phyloP scores from a whole-genome alignment of 108 stramenopile species.

The Nitzschia palea region DNA sequence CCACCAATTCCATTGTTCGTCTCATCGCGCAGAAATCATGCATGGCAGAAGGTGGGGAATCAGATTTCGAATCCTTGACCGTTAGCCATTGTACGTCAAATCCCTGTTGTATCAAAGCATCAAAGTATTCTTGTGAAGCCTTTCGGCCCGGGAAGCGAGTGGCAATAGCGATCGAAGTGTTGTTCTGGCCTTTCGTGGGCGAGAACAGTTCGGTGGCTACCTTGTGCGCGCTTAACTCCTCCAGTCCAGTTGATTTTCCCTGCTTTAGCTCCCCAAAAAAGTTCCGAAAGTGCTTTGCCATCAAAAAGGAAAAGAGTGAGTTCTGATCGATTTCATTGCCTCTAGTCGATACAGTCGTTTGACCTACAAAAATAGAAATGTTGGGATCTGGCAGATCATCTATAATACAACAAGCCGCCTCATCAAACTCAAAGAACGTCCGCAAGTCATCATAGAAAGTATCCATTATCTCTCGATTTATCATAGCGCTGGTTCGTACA shows the following conservation, averaged over 20 bases:
- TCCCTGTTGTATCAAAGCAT: slow-evolving; percentile 31
- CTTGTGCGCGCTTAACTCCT: slow-evolving; percentile 43
- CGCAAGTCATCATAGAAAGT: slow-evolving; percentile 19
- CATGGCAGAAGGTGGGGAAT: slow-evolving; percentile 23
- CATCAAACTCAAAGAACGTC: slow-evolving; percentile 37
- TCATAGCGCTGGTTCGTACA: neutral
- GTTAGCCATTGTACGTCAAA: slow-evolving; percentile 28
- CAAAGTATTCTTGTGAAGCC: slow-evolving; percentile 25
- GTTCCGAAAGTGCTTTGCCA: slow-evolving; percentile 46
- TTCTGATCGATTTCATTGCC: neutral
- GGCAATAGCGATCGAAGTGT: slow-evolving; percentile 47
- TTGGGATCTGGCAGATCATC: slow-evolving; percentile 29
- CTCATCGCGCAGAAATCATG: slow-evolving; percentile 57
- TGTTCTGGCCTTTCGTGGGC: slow-evolving; percentile 27
- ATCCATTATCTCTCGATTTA: slow-evolving; percentile 15
- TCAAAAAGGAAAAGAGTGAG: neutral
- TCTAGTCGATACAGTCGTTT: no score
- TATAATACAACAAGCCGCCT: slow-evolving; percentile 15
- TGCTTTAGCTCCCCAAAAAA: slow-evolving; percentile 44
- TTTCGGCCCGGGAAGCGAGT: slow-evolving; percentile 10
- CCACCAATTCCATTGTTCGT: slow-evolving; percentile 36
- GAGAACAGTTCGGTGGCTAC: slow-evolving; percentile 28
- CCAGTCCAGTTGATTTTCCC: slow-evolving; percentile 21
- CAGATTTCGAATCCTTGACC: slow-evolving; percentile 11
- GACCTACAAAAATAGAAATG: slow-evolving; percentile 38